Evolutionary conservation across 1,139 yeast species (phyloP), one percentile per base, ranked within the genome.

Genomic region (Barnettozyma hawaiiensis): DNA sequence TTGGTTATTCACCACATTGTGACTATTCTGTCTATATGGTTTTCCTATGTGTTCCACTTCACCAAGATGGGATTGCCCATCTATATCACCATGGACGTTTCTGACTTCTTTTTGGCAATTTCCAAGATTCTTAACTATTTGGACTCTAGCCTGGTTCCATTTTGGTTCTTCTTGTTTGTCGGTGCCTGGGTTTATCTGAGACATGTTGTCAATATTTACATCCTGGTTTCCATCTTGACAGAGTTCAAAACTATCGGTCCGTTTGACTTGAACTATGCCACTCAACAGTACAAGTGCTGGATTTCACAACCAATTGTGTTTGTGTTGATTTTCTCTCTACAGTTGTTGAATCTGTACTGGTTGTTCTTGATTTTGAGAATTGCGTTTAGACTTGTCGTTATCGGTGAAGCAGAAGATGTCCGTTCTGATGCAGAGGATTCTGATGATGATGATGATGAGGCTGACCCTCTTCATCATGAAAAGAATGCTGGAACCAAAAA

Each of bases 231-330:
- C 1, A 82, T 92, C 27, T 69, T 85, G 43, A 89, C 97, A 21
- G 95, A 89, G 62, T 92, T 85, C 65, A 75, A 72, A 51, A 77
- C 94, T 3, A 87, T 86, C 28, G 97, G 97, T 37, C 81, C 81
- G 48, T 89, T 73, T 67, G 75, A 74, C 44, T 71, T 94, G 55
- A 80, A 87, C 67, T 92, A 90, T 81, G 86, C 75, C n/a, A 81
- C 94, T 26, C 92, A 89, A 62, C 96, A 90, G 63, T 92, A 90
- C 70, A 92, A 94, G 66, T 92, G 97, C 67, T 87, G 86, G 82
- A 85, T 94, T 52, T 84, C 97, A 15, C 95, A 86, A 66, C 84
- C 85, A 47, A 89, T 92, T 60, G 90, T 92, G 2, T 90, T 92
- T 58, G 65, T 67, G 18, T 75, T 92, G 58, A 75, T 92, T 47